Evolutionary conservation across 176 grass and related monocot species (phyloP).

Genomic region (Elymus sibiricus): DNA sequence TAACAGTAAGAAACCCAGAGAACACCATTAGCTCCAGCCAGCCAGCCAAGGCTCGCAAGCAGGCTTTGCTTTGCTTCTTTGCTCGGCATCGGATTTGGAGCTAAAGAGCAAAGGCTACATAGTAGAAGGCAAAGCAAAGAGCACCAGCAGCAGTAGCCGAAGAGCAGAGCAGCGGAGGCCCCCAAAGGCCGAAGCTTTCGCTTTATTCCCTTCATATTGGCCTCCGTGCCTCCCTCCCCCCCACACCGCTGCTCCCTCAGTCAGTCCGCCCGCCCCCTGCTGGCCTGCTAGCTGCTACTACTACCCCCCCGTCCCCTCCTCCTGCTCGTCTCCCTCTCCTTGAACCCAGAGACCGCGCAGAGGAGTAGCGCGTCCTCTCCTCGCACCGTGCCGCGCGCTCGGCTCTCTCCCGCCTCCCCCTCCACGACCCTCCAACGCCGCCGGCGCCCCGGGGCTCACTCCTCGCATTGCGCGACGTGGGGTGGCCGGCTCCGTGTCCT

Average conservation of each 20-base stretch:
- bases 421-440: slow-evolving; percentile 26
- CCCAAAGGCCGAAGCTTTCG: slow-evolving; percentile 21
- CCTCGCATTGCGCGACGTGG: slow-evolving; percentile 23
- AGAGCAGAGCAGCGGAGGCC: background rate
- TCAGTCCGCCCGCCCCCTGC: background rate
- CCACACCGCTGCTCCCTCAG: background rate
- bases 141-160: background rate
- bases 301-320: background rate
- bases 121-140: slow-evolving; percentile 3
- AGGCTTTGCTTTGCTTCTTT: background rate
- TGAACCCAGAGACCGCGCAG: slow-evolving; percentile 13
- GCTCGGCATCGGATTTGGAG: slow-evolving; percentile 47
- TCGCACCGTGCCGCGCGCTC: background rate
- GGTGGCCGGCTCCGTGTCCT: slow-evolving; percentile 16
- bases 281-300: background rate
- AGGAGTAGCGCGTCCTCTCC: slow-evolving; percentile 22
- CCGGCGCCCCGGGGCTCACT: background rate
- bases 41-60: background rate
- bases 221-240: background rate
- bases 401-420: background rate
- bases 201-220: slow-evolving; percentile 74
- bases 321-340: slow-evolving; percentile 31
- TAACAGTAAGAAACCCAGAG: background rate
- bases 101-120: slow-evolving; percentile 45
- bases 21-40: background rate